These are phyloP conservation scores for Aspergillus panamensis DNA, from an alignment of 495 filamentous ascomycete species.

Conservation along the genomic window DNA sequence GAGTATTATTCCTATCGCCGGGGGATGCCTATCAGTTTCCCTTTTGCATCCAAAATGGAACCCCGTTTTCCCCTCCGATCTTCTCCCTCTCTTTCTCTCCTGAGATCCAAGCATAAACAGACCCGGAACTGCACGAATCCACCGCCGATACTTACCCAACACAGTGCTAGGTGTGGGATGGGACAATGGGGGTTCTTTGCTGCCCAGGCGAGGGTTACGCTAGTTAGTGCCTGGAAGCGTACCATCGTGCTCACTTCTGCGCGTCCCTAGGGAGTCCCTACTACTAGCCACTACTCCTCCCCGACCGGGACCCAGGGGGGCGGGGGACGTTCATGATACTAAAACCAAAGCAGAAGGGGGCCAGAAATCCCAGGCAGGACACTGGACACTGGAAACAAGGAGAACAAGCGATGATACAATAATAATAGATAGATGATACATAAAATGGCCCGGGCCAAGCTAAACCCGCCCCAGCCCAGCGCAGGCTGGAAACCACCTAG, in stretches of 20 bases:
- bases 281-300: not conserved
- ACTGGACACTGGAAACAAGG: too few relatives aligned
- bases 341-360: too few relatives aligned
- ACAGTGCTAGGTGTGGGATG: constrained; percentile 16
- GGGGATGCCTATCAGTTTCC: constrained; percentile 8
- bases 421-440: too few relatives aligned
- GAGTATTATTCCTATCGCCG: not conserved
- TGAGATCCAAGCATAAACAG: constrained; percentile 3
- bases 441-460: too few relatives aligned
- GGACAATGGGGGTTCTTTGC: constrained; percentile 6
- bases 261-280: too few relatives aligned
- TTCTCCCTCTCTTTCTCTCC: too few relatives aligned
- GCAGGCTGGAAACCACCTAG: too few relatives aligned
- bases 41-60: not conserved
- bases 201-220: not conserved
- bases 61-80: not conserved
- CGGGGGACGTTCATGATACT: too few relatives aligned
- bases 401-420: too few relatives aligned
- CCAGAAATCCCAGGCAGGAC: too few relatives aligned
- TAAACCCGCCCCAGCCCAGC: too few relatives aligned
- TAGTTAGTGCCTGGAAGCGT: not conserved
- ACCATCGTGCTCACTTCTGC: not conserved
- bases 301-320: too few relatives aligned
- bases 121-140: constrained; percentile 6
- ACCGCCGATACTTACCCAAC: constrained; percentile 21